phyloP scores from a whole-genome alignment of 2,329 filamentous ascomycete species.

The Clarireedia homoeocarpa region DNA sequence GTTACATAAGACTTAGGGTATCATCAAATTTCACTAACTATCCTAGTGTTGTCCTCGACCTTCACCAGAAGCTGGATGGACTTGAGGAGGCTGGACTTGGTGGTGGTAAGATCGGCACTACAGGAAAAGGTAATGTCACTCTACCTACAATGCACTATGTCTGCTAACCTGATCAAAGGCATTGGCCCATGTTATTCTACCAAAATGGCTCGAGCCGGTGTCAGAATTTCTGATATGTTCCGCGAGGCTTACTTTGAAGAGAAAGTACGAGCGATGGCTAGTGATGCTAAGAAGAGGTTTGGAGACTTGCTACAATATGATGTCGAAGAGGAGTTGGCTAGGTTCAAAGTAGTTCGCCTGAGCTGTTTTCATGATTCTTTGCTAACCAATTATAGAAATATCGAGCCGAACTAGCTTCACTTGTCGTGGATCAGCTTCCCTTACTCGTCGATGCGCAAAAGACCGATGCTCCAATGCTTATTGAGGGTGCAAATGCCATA shows the following conservation, averaged over 20 bases:
- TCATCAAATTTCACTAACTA: conserved; percentile 26
- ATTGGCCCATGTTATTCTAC: conserved; percentile 51
- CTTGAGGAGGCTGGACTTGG: conserved; percentile 52
- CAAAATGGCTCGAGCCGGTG: conserved; percentile 57
- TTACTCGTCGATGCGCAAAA: conserved; percentile 56
- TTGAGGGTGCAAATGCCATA: conserved; percentile 61
- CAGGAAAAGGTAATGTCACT: conserved; percentile 29
- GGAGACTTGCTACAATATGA: conserved; percentile 59
- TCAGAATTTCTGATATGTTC: conserved; percentile 61
- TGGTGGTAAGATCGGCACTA: conserved; percentile 36
- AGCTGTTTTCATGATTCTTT: too few species aligned
- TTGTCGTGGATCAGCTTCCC: conserved; percentile 55
- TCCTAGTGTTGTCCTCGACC: conserved; percentile 55
- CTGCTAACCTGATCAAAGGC: conserved; percentile 22
- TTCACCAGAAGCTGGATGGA: conserved; percentile 61
- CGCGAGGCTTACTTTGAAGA: conserved; percentile 56
- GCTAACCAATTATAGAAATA: conserved; percentile 31
- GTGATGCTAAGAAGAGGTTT: conserved; percentile 60
- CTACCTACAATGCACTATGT: too few species aligned
- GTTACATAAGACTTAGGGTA: neutral
- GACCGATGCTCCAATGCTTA: conserved; percentile 50
- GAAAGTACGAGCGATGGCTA: conserved; percentile 54
- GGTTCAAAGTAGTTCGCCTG: conserved; percentile 38
- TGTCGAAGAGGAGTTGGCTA: conserved; percentile 59
- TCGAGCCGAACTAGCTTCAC: conserved; percentile 48